Base-by-base conservation (phyloP, 805 yeast genomes). In the Metschnikowia dekortorum region DNA sequence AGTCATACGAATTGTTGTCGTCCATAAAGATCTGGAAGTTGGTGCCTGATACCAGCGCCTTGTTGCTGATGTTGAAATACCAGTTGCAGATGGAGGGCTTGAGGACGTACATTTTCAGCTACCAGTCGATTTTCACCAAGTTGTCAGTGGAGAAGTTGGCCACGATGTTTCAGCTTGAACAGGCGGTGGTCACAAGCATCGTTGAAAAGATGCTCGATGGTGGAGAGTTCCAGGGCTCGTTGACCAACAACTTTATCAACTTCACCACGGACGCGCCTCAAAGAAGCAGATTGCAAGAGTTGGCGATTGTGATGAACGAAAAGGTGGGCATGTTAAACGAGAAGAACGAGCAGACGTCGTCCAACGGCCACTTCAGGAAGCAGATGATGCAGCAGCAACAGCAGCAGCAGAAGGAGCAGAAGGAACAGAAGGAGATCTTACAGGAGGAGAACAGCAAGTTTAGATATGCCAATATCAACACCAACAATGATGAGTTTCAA, bases 21-120 rank as follows among this genome's bases (percentile, higher is more conserved):
- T 76, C 88, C 29, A 84, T 92, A 67, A 86, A 86, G 74, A 84
- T 87, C 61, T 94, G 98, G 98, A 80, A 80, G 55, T 77, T 90
- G 68, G 76, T 89, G 68, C 82, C 89, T 52, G 83, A 87, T 59
- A 67, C 82, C 49, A 89, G 81, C 46, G 70, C 76, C 44, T 79
- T 89, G 65, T 83, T 83, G 71, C 70, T 70, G n/a, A 82, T 87
- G 84, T 78, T 94, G 63, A 79, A 79, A 58, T 79, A 78, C 56
- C 88, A 87, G 72, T 79, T 95, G 61, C 96, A 94, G 75, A 74
- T 83, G 48, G 96, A 89, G 70, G 96, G 97, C 44, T 79, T 94
- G 64, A 83, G 96, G 71, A 89, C 97, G n/a, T 94, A 87, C 69
- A 76, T 94, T 56, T 87, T 89, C 77, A 84, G 87, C 56, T 90